A percentile compares a stretch with the other conserved stretches of the same genome.
Conservation (phyloP, 495 filamentous ascomycete species). For the Aspergillus cavernicola region DNA sequence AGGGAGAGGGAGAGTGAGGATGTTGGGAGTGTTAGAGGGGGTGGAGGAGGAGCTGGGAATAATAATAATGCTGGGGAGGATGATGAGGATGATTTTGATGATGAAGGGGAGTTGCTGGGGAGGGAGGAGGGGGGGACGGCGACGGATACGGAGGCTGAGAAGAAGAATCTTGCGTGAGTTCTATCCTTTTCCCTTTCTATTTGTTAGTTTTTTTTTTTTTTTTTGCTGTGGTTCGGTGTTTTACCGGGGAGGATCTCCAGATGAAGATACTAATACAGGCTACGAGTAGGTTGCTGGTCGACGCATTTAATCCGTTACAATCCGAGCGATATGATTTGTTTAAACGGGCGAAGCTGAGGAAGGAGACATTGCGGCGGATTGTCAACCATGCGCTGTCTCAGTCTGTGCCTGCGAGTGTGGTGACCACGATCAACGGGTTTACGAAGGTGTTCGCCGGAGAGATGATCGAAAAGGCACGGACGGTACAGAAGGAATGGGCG, state of each 20-base stretch:
- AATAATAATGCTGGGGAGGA: conserved; percentile 37
- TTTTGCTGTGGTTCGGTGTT: neutral
- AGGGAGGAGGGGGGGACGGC: conserved; percentile 54
- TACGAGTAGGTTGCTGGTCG: conserved; percentile 59
- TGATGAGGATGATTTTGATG: conserved; percentile 63
- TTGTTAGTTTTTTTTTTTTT: conserved; percentile 4
- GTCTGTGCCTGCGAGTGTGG: conserved; percentile 73
- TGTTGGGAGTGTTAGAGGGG: conserved; percentile 37
- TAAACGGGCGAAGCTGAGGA: conserved; percentile 65
- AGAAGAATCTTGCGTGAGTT: conserved; percentile 62
- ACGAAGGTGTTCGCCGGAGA: conserved; percentile 83
- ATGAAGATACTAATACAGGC: no score
- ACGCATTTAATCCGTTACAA: conserved; percentile 65
- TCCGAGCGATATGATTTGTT: conserved; percentile 69
- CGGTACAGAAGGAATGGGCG: conserved; percentile 76
- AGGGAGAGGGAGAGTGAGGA: conserved; percentile 43
- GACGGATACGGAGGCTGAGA: conserved; percentile 64
- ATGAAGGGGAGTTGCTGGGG: conserved; percentile 60
- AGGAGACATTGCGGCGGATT: conserved; percentile 61
- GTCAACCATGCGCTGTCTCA: conserved; percentile 87
- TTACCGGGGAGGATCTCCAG: no score
- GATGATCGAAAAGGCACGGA: conserved; percentile 74
- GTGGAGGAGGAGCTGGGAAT: conserved; percentile 31
- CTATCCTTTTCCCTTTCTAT: conserved; percentile 1
- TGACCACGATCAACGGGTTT: conserved; percentile 74